Base-by-base conservation (phyloP, 306 rosid species). In the Vicia sativa region DNA sequence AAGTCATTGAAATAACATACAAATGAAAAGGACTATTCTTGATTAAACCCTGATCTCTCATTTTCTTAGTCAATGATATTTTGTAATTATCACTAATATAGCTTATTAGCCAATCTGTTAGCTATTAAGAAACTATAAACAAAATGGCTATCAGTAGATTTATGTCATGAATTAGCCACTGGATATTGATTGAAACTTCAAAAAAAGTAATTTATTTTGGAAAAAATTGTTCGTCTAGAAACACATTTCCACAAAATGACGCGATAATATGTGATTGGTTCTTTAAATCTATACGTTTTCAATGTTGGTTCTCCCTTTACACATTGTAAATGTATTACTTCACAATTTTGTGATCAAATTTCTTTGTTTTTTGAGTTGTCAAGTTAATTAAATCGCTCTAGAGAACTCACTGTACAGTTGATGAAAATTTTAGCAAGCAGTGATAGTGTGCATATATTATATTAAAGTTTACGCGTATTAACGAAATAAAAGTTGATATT, bases 1-100 rank as follows among this genome's bases (percentile, higher is more conserved):
- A 64, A 65, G 79, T 49, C 38, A 38, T 83, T 91, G 89, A 85
- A 80, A 59, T 74, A 28, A 42, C 42, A 43, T 72, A 74, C 61
- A 66, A 28, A 56, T 66, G 48, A 68, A 61, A 61, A 35, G 15
- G 62, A 55, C 15, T 38, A 69, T 39, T 65, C 53, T 65, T 64
- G 34, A 64, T 45, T 14, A 7, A 19, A 50, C 57, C 1, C n/a
- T 50, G n/a, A 50, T 19, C 7, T 50, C 29, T 21, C 2, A 50
- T 70, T 54, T 65, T 77, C 83, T 84, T 31, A 65, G 73, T 41
- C 74, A 55, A 26, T 55, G 38, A 12, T 55, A 26, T 12, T 1
- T 26, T 1, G 4, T 15, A 26, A 55, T 55, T 16, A 55, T 26
- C 62, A 55, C 18, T 13, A 26, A 26, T 55, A 26, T 2, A 55